Evolutionary conservation across 2,329 filamentous ascomycete species (phyloP), one percentile per base, ranked within the genome.

Genomic region (Aspergillus sp.): DNA sequence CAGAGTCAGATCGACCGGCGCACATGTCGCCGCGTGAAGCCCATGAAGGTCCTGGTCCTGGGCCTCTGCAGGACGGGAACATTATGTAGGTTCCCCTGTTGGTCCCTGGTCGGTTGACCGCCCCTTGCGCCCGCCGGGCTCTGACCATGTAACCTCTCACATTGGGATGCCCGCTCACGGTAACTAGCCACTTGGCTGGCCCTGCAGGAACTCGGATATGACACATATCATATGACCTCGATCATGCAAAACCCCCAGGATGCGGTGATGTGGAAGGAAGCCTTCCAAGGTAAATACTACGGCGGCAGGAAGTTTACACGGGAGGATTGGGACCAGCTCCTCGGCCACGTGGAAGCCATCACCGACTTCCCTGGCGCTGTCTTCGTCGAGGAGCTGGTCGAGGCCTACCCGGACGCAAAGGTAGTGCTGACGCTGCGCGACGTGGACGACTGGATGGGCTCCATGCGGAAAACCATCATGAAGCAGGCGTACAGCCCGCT

Each of bases 331-430:
- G 69, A 73, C 45, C 55, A 59, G 17, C 48, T 72, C 14, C 58
- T 72, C 0, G 67, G 68, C 40, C 53, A 66, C 41, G 50, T 54
- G 49, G 50, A 56, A 14, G 56, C 58, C 36, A 34, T 45, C 25
- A 49, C 54, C 13, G 73, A 75, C 42, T 52, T 65, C 19, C 70
- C 72, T 0, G 64, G 60, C 5, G 54, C 51, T 5, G 52, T 63
- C n/a, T 75, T 76, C 55, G 64, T 60, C 3, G 60, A 61, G 23
- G 73, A 76, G 43, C 55, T 76, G 3, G 51, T 68, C 11, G 47
- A 51, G 4, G 62, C 65, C 1, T 75, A 75, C 47, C 73, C 73
- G 0, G 59, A 68, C 0, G 72, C 70, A 1, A 73, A 73, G 47
- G 63, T 73, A 3, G 48, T 60, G 17, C 52, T 60, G 45, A 67